phyloP scores from a whole-genome alignment of 345 rosid genomes.

The Toxicodendron radicans region DNA sequence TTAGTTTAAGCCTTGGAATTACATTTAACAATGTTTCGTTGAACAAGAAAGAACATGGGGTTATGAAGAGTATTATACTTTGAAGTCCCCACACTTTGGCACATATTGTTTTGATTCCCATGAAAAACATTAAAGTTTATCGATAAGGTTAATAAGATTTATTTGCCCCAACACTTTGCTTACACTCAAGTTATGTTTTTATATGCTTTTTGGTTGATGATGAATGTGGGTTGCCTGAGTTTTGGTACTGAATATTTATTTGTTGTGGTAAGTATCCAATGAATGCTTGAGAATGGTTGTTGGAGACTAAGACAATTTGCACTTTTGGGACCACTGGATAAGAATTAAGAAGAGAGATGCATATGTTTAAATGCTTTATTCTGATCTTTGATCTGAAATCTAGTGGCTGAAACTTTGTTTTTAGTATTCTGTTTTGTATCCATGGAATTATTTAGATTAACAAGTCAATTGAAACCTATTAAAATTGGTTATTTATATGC shows the following conservation, averaged over 20 bases:
- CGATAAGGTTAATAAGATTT: too few species aligned
- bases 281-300: slow-evolving; percentile 13
- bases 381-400: slow-evolving; percentile 4
- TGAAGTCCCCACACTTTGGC: background rate
- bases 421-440: background rate
- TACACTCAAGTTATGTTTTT: background rate
- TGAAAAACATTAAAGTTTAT: background rate
- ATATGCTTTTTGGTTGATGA: background rate
- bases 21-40: background rate
- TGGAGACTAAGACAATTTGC: slow-evolving; percentile 20
- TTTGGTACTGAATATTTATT: background rate
- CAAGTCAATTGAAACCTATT: background rate
- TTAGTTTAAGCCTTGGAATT: background rate
- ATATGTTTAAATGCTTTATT: background rate
- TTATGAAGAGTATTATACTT: background rate
- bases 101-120: background rate
- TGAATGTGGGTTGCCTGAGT: background rate
- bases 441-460: background rate
- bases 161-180: background rate
- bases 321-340: slow-evolving; percentile 21
- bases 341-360: background rate
- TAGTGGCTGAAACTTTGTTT: slow-evolving; percentile 9
- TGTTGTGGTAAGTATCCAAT: background rate
- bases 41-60: background rate
- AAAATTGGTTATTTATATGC: background rate